Evolutionary conservation across 2,329 filamentous ascomycete species (phyloP), one percentile per base, ranked within the genome.

Genomic region (Zasmidium cellare): DNA sequence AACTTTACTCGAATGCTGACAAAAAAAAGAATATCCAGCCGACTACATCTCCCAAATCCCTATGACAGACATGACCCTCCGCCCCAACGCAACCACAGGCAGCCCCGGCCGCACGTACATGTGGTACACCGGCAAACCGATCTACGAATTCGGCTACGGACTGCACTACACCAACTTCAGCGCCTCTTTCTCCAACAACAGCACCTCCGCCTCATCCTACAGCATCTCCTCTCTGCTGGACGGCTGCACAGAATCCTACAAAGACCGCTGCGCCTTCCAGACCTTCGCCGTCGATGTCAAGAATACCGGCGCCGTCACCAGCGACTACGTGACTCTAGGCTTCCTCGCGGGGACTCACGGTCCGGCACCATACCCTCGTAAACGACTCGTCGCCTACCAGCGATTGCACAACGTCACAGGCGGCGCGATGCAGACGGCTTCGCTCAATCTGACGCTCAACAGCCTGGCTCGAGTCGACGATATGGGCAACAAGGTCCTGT

Each of bases 161-260:
- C 64, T 85, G 58, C 82, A 86, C 65, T 86, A 86, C 71, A 86
- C 83, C 3, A 81, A 71, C 38, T 86, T 86, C 67, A 63, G 41
- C 59, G 75, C 59, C 22, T 55, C 55, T 23, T 50, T 68, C 57
- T 48, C 62, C 51, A 44, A 12, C 24, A 51, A 46, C 57, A 24
- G 59, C 31, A 57, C 47, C 14, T 46, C 31, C 19, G 12, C n/a
- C 3, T 23, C 47, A 20, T 51, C 59, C 23, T 72, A 65, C 66
- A 58, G 55, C 51, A 80, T 80, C 60, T 60, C 75, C 1, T 63
- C 69, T 6, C 68, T 81, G 2, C 54, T 76, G 3, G 61, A 66
- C 6, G 64, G 73, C 44, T 77, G 74, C 56, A 72, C 70, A 2
- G 68, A 69, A 22, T 56, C 65, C 7, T 75, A 79, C 64, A 56